Percentiles rank a stretch among this genome's conserved stretches.
These are phyloP conservation scores for Tranzscheliella williamsii DNA, from an alignment of 1,284 basidiomycete genomes.

Conservation along the genomic window DNA sequence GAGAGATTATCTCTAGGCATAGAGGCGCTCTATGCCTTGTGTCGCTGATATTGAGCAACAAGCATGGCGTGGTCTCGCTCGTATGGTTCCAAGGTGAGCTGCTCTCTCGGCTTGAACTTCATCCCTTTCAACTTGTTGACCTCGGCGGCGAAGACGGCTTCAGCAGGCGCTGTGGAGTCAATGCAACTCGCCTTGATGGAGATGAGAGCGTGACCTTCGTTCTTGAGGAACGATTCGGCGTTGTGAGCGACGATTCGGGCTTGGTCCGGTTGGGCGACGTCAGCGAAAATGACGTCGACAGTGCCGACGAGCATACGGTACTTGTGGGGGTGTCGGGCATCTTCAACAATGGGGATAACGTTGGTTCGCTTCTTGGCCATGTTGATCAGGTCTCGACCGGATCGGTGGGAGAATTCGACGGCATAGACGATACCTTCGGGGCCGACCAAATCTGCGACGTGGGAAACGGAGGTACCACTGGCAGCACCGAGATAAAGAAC, in stretches of 20 bases:
- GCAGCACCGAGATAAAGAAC: slow-evolving; percentile 98
- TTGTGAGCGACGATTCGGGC: slow-evolving; percentile 80
- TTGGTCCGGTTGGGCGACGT: slow-evolving; percentile 98
- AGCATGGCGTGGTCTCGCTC: slow-evolving; percentile 61
- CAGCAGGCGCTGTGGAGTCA: slow-evolving; percentile 88
- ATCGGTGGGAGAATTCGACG: slow-evolving; percentile 95
- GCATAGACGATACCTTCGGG: slow-evolving; percentile 97
- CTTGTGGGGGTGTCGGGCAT: slow-evolving; percentile 78
- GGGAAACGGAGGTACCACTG: slow-evolving; percentile 91
- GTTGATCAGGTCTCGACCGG: slow-evolving; percentile 94
- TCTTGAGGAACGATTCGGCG: slow-evolving; percentile 94
- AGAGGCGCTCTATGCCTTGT: slow-evolving; percentile 31
- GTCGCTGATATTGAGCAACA: slow-evolving; percentile 58
- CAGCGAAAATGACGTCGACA: slow-evolving; percentile 72
- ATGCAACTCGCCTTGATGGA: slow-evolving; percentile 99
- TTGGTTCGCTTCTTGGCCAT: slow-evolving; percentile 99
- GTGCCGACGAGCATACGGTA: slow-evolving; percentile 59
- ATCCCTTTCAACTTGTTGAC: slow-evolving; percentile 75
- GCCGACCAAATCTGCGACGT: slow-evolving; percentile 97
- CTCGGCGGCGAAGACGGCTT: slow-evolving; percentile 86
- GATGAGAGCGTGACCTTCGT: slow-evolving; percentile 88
- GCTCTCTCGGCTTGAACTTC: slow-evolving; percentile 75
- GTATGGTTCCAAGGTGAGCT: slow-evolving; percentile 71
- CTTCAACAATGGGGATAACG: slow-evolving; percentile 97
- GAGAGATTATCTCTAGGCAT: not conserved